phyloP scores from a whole-genome alignment of 805 yeast genomes.

The Wickerhamiella musiphila region DNA sequence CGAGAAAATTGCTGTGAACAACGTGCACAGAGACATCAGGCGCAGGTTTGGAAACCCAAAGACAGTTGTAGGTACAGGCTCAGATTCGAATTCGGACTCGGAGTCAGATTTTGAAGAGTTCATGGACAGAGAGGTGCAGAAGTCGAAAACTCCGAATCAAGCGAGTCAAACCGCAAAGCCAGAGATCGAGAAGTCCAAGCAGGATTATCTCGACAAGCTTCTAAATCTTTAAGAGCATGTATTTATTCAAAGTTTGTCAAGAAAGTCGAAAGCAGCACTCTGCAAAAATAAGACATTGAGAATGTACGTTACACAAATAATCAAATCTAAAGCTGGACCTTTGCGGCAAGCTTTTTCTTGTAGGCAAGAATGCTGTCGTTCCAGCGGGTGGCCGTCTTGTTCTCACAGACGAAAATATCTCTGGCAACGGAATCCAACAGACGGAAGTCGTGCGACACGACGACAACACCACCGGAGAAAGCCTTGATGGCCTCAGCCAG shows the following conservation, averaged over 20 bases:
- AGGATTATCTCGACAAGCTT: slow-evolving; percentile 7
- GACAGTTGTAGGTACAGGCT: slow-evolving; percentile 10
- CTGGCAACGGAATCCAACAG: slow-evolving; percentile 91
- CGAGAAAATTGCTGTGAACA: slow-evolving; percentile 1
- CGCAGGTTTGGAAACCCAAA: slow-evolving; percentile 4
- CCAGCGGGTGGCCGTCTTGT: slow-evolving; percentile 94
- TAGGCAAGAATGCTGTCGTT: slow-evolving; percentile 78
- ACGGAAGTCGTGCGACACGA: slow-evolving; percentile 98
- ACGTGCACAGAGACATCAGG: slow-evolving; percentile 2
- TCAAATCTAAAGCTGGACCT: slow-evolving; percentile 27
- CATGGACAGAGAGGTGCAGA: slow-evolving; percentile 10
- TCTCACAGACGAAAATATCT: slow-evolving; percentile 90
- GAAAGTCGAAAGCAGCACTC: neutral
- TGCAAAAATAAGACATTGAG: neutral
- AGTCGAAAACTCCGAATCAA: neutral
- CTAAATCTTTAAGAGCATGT: too few species aligned
- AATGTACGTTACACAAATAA: neutral
- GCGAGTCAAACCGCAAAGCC: neutral
- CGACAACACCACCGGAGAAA: slow-evolving; percentile 95
- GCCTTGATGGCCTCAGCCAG: slow-evolving; percentile 89
- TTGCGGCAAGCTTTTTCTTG: slow-evolving; percentile 86
- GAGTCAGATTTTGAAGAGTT: slow-evolving; percentile 14
- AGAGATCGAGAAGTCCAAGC: slow-evolving; percentile 5
- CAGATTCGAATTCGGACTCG: too few species aligned
- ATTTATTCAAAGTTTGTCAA: neutral